These are phyloP conservation scores for Ophioceras dolichostomum DNA, from an alignment of 2,329 filamentous ascomycete species.

Conservation along the genomic window DNA sequence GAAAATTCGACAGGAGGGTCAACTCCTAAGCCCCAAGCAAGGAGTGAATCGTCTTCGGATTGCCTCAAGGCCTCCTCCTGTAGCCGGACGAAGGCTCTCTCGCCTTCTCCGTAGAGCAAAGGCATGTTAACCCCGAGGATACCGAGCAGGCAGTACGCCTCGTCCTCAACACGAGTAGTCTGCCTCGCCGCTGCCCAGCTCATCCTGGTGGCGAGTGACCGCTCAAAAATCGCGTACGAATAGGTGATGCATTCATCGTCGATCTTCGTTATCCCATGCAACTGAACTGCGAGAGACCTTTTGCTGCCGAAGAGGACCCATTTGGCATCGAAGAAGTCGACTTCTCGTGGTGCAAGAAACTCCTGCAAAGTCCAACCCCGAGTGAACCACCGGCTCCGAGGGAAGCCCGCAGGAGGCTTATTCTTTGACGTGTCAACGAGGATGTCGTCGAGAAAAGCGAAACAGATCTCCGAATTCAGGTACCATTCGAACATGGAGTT, in stretches of 20 bases:
- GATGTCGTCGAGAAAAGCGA: constrained; percentile 5
- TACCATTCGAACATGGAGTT: constrained; percentile 12
- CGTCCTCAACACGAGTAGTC: constrained; percentile 12
- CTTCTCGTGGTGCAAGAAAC: neutral
- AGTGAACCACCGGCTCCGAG: constrained; percentile 1
- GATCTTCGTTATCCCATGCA: neutral
- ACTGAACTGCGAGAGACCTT: neutral
- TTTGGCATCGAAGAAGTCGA: constrained; percentile 6
- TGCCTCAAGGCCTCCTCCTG: too few relatives aligned
- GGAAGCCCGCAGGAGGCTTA: neutral
- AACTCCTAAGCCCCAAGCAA: too few relatives aligned
- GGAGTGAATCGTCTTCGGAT: too few relatives aligned
- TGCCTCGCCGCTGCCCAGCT: constrained; percentile 12
- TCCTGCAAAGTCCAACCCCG: constrained; percentile 4
- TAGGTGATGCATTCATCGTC: too few relatives aligned
- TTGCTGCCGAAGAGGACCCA: constrained; percentile 14
- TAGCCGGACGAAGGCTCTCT: constrained; percentile 11
- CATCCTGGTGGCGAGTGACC: constrained; percentile 10
- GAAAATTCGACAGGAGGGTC: too few relatives aligned
- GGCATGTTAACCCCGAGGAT: constrained; percentile 16
- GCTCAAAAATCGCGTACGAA: too few relatives aligned
- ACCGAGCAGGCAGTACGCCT: constrained; percentile 15
- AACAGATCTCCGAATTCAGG: constrained; percentile 3
- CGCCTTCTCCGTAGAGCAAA: constrained; percentile 15
- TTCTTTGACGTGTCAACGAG: too few relatives aligned